These are phyloP conservation scores for Lachancea waltii DNA, from an alignment of 805 yeast genomes.

Conservation along the genomic window DNA sequence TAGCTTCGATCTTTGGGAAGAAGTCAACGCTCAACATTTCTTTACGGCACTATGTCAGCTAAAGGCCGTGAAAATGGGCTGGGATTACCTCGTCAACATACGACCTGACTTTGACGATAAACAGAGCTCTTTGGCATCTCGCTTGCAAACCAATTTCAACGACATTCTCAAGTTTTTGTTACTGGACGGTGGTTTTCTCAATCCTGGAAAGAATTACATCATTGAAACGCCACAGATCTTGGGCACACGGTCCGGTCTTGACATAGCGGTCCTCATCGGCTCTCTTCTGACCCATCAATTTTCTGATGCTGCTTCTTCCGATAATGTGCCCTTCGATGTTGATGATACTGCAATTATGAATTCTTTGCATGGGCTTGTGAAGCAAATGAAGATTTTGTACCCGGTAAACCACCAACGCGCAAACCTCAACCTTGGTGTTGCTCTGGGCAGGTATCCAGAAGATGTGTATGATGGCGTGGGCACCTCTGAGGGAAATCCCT, in stretches of 20 bases:
- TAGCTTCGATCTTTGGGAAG: constrained; percentile 95
- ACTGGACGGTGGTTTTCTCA: constrained; percentile 33
- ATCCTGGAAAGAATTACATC: constrained; percentile 43
- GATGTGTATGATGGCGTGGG: constrained; percentile 78
- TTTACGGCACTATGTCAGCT: constrained; percentile 74
- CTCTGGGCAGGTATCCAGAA: constrained; percentile 88
- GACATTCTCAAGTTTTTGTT: constrained; percentile 25
- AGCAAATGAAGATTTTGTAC: constrained; percentile 66
- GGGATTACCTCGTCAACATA: constrained; percentile 32
- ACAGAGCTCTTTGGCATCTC: constrained; percentile 11
- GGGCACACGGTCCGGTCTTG: constrained; percentile 62
- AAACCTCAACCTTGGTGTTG: constrained; percentile 44
- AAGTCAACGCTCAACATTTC: constrained; percentile 64
- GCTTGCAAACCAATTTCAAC: constrained; percentile 18
- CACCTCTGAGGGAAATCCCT: constrained; percentile 79
- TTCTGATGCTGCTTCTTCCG: constrained; percentile 36
- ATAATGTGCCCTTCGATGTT: constrained; percentile 53
- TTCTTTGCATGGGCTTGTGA: constrained; percentile 55
- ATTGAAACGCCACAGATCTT: constrained; percentile 58
- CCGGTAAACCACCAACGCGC: constrained; percentile 60
- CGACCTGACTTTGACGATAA: constrained; percentile 21
- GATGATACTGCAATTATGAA: constrained; percentile 52
- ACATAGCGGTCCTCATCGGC: constrained; percentile 58
- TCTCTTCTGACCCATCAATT: constrained; percentile 39
- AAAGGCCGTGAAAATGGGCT: constrained; percentile 57